A percentile compares a stretch with the other conserved stretches of the same genome.
phyloP scores from a whole-genome alignment of 495 filamentous ascomycete species.

The Neurospora sp. region DNA sequence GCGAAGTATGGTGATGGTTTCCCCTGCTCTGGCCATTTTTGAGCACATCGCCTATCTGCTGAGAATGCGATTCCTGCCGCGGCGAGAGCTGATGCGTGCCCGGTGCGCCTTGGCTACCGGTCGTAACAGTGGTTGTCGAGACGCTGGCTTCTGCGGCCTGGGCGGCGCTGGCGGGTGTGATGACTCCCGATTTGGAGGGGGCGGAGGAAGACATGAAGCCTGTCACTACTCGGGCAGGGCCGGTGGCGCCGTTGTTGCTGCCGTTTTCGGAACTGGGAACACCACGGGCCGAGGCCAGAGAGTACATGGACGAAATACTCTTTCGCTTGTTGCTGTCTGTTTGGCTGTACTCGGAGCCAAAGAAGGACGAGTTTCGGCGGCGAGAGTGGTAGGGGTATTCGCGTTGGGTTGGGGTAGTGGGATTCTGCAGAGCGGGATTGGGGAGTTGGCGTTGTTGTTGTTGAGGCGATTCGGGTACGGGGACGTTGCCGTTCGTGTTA shows the following conservation, averaged over 20 bases:
- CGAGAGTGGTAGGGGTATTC: constrained; percentile 3
- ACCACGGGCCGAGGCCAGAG: constrained; percentile 46
- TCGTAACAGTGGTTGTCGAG: constrained; percentile 46
- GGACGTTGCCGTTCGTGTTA: constrained; percentile 12
- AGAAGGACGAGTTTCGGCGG: constrained; percentile 25
- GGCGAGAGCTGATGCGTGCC: constrained; percentile 34
- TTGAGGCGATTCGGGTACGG: neutral
- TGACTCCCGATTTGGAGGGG: constrained; percentile 1
- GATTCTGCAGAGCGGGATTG: constrained; percentile 34
- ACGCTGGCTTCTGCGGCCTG: constrained; percentile 38
- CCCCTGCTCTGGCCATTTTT: constrained; percentile 11
- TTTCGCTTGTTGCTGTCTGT: constrained; percentile 47
- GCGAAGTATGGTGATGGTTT: neutral
- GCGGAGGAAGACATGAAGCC: constrained; percentile 27
- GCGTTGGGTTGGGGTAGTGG: neutral
- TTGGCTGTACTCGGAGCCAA: constrained; percentile 13
- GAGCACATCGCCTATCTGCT: constrained; percentile 26
- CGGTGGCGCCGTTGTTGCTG: constrained; percentile 24
- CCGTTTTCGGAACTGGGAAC: constrained; percentile 33
- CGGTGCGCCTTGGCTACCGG: constrained; percentile 28
- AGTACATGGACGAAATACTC: constrained; percentile 57
- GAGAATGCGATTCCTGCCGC: constrained; percentile 26
- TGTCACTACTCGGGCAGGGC: constrained; percentile 21
- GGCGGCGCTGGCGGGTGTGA: constrained; percentile 24
- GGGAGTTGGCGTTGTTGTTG: constrained; percentile 24